phyloP scores from a whole-genome alignment of 2,329 filamentous ascomycete genomes.

The Coniochaeta ligniaria region DNA sequence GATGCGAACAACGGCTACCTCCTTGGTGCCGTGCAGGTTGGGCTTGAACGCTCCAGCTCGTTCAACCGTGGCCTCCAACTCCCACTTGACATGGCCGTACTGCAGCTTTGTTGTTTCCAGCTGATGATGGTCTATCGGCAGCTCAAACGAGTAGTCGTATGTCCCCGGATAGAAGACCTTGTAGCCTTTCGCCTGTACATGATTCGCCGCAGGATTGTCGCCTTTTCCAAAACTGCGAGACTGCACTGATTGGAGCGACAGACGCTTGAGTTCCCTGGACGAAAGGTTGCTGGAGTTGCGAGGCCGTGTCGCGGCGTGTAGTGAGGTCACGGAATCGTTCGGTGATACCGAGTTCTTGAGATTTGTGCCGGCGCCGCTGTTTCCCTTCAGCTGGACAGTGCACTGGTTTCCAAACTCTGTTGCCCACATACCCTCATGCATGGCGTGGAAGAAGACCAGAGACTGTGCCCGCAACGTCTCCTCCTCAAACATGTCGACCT shows the following conservation, averaged over 20 bases:
- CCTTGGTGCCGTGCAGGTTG: conserved; percentile 74
- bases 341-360: conserved; percentile 21
- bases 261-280: conserved; percentile 51
- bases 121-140: conserved; percentile 81
- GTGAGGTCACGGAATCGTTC: conserved; percentile 21
- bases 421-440: conserved; percentile 49
- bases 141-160: conserved; percentile 69
- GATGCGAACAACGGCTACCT: conserved; percentile 76
- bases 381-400: conserved; percentile 40
- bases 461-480: conserved; percentile 83
- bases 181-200: conserved; percentile 62
- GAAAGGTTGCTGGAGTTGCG: conserved; percentile 24
- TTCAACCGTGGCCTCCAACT: conserved; percentile 77
- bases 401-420: conserved; percentile 58
- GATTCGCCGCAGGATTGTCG: conserved; percentile 59
- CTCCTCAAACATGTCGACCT: conserved; percentile 75
- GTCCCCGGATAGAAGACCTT: conserved; percentile 72
- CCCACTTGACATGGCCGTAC: conserved; percentile 80
- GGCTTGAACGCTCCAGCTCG: conserved; percentile 84
- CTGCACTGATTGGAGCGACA: conserved; percentile 75
- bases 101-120: conserved; percentile 85
- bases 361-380: conserved; percentile 19
- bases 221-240: conserved; percentile 80
- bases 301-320: conserved; percentile 17
- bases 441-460: conserved; percentile 85